Base-by-base conservation (phyloP, 257 asterid species). In the Linderniella brevidens region DNA sequence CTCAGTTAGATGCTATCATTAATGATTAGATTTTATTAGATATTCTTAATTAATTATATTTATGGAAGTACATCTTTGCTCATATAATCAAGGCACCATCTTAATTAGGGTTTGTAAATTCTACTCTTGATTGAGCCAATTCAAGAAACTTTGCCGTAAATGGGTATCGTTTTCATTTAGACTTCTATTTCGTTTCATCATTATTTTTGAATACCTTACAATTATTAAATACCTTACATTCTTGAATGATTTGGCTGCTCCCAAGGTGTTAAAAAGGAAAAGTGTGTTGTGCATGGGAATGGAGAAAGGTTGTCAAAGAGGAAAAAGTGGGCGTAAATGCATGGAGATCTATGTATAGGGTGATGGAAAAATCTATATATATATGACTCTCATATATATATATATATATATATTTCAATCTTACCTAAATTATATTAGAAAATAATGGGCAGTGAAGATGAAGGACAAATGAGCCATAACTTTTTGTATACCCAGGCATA, bases 401-500 rank as follows among this genome's bases (percentile, higher is more conserved):
- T 25, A 25, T 25, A 25, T 25, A 25, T 6, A 25, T 6, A 25
- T 6, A 3, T 25, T 25, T 10, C 39, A 39, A 46, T 46, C 10
- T 48, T 54, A 3, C 32, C 32, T 25, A 25, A 2, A 25, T 25
- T 36, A 29, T 19, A 50, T 50, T 44, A 4, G n/a, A 35, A 46
- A 48, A 61, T 53, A 66, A 47, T 56, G 59, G 74, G 70, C 55
- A 48, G 63, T 61, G 67, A 68, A 71, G 71, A 64, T 56, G 32
- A 25, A 25, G 32, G 3, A 25, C 32, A 25, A 25, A 25, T 25
- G 32, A 25, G 32, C 32, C 32, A 25, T 25, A 25, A 25, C 32
- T 6, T 6, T 25, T 25, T 25, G 32, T 6, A 25, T 25, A 25
- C 32, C 32, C 4, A 25, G 32, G 32, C 32, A 25, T 25, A 25